A percentile compares a stretch with the other conserved stretches of the same genome.
These are phyloP conservation scores for Suhomyces bolitotheri DNA, from an alignment of 1,139 yeast species.

Conservation along the genomic window DNA sequence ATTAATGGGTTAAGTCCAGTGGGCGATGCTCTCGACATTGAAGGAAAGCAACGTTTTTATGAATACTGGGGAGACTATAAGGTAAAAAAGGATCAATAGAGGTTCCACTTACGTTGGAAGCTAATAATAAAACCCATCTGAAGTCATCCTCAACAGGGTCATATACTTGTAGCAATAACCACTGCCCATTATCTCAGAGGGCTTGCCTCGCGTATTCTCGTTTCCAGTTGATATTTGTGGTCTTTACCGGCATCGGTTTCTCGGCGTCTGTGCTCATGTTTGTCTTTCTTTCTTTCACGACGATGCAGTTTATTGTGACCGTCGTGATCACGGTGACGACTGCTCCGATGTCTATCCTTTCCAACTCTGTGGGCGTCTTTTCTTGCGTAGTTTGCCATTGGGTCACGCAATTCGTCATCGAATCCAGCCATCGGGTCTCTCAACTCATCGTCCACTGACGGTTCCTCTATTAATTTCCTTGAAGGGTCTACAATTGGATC, in stretches of 20 bases:
- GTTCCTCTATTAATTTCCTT: not conserved
- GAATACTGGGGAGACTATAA: conserved; percentile 28
- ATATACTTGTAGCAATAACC: too few relatives aligned
- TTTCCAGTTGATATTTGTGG: too few relatives aligned
- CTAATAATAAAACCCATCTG: too few relatives aligned
- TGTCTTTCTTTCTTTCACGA: too few relatives aligned
- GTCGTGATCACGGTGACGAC: too few relatives aligned
- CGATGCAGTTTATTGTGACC: too few relatives aligned
- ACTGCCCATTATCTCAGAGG: too few relatives aligned
- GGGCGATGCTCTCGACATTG: conserved; percentile 27
- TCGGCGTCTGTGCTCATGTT: not conserved
- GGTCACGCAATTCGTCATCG: not conserved
- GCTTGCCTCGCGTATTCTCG: too few relatives aligned
- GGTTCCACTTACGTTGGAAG: too few relatives aligned
- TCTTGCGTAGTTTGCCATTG: conserved; percentile 4
- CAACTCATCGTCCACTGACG: conserved; percentile 13
- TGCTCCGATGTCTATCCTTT: not conserved
- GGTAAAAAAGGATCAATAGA: conserved; percentile 13
- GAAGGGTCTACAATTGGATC: not conserved
- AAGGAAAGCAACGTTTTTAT: conserved; percentile 35
- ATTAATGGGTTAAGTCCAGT: conserved; percentile 32
- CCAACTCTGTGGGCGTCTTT: conserved; percentile 6
- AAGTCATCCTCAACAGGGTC: too few relatives aligned
- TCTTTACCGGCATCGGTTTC: not conserved
- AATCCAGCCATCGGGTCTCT: conserved; percentile 23